Evolutionary conservation across 805 yeast genomes (phyloP), one percentile per base, ranked within the genome.

Genomic region (Candida insectalens): DNA sequence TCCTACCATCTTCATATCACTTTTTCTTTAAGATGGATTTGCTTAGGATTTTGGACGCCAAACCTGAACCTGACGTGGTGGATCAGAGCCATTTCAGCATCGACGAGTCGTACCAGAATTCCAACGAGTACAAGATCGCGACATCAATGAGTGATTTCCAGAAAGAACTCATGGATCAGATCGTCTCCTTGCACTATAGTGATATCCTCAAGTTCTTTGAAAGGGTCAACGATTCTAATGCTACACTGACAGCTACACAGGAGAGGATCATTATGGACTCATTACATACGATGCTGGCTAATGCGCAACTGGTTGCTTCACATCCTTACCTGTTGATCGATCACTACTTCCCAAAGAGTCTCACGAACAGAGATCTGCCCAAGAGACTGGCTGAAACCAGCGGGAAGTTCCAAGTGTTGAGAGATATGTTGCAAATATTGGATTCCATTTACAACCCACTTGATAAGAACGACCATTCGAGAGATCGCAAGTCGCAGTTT

Each of bases 121-220:
- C 68, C 8, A 68, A 85, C 9, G 94, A 81, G 41, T 85, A 83
- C 52, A 71, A 75, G 53, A 60, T 87, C 19, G 82, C 94, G 1
- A 78, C 89, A 5, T 88, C 95, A 3, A 73, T 87, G 76, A 73
- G 79, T 35, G 84, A 81, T 41, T 83, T 83, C 44, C 97, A 89
- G 52, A 80, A 77, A 47, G 92, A 87, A 47, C 65, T 89, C 34
- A 83, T 88, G 8, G 95, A 89, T 55, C 95, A 87, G 51, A 87
- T 92, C 20, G 83, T 89, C 9, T 83, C 95, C 2, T 63, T 87
- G 27, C 97, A 89, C 57, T 89, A 88, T 52, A 75, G 89, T 22
- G 97, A 88, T 51, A 85, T 89, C 37, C 63, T 89, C 45, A 78
- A 85, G 56, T 88, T 80, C 53, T 87, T 83, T 49, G 94, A 85